phyloP scores from a whole-genome alignment of 192 early-diverging fungal species.

The Linnemannia zychae region DNA sequence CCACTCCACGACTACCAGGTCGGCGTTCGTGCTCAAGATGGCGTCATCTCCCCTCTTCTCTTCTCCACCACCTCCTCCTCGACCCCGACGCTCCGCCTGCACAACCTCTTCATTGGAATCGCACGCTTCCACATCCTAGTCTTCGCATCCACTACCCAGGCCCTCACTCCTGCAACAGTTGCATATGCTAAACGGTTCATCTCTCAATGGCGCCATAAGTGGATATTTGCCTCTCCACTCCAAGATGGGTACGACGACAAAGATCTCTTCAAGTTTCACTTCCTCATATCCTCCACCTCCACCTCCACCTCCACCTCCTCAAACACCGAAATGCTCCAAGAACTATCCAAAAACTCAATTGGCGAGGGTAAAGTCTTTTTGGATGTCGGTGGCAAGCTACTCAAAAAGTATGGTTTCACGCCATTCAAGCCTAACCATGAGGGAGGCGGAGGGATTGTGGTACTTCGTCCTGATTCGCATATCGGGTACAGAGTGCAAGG shows the following conservation, averaged over 20 bases:
- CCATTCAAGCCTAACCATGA: no score
- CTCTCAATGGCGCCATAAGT: constrained; percentile 17
- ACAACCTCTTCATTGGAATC: constrained; percentile 12
- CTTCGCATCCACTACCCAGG: constrained; percentile 20
- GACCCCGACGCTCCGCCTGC: background rate
- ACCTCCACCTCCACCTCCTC: background rate
- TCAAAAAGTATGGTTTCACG: background rate
- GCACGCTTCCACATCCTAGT: constrained; percentile 36
- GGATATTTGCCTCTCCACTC: constrained; percentile 1
- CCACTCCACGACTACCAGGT: constrained; percentile 7
- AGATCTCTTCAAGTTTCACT: constrained; percentile 28
- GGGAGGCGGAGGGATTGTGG: constrained; percentile 22
- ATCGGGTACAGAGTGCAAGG: constrained; percentile 27
- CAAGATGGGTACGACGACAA: constrained; percentile 24
- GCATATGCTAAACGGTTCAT: constrained; percentile 7
- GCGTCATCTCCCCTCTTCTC: background rate
- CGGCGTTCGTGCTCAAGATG: constrained; percentile 22
- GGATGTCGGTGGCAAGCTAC: background rate
- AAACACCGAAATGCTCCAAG: background rate
- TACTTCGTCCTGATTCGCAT: constrained; percentile 33
- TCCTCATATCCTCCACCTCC: constrained; percentile 9
- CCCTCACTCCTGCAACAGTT: background rate
- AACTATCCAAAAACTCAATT: background rate
- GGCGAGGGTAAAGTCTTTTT: background rate
- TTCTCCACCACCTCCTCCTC: background rate